Evolutionary conservation across 257 asterid species (phyloP).

Genomic region (Anisodus acutangulus): DNA sequence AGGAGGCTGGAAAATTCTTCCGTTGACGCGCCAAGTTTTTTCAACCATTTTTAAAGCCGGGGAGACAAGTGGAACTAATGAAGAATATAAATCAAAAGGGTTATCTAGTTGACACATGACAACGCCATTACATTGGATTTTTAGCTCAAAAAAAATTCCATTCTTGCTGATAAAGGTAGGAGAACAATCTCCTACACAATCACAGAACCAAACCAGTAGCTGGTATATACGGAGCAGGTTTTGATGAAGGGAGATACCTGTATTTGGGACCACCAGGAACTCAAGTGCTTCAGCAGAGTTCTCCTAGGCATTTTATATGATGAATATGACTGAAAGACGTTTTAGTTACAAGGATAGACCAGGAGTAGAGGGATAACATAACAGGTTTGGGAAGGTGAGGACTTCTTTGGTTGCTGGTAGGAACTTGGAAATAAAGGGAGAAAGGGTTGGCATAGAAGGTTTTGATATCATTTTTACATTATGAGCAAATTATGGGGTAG

Average conservation of each 20-base stretch:
- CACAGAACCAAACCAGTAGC: not conserved
- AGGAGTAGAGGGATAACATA: not conserved
- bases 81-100: not conserved
- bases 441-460: not conserved
- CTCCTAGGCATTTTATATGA: not conserved
- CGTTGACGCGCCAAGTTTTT: not conserved
- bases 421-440: not conserved
- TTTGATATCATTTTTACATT: not conserved
- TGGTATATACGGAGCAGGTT: too few relatives aligned
- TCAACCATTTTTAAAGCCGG: too few relatives aligned
- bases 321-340: not conserved
- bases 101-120: not conserved
- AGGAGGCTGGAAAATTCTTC: not conserved
- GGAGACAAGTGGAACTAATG: not conserved
- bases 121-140: not conserved
- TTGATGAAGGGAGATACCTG: too few relatives aligned
- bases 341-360: not conserved
- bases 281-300: not conserved
- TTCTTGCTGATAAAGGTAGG: not conserved
- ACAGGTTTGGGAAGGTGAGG: not conserved
- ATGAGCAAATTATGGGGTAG: not conserved
- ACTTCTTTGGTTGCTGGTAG: not conserved
- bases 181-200: not conserved
- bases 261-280: too few relatives aligned
- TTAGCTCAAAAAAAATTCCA: not conserved